Evolutionary conservation across 495 filamentous ascomycete genomes (phyloP), one percentile per base, ranked within the genome.

Genomic region (Lophiotrema nucula): DNA sequence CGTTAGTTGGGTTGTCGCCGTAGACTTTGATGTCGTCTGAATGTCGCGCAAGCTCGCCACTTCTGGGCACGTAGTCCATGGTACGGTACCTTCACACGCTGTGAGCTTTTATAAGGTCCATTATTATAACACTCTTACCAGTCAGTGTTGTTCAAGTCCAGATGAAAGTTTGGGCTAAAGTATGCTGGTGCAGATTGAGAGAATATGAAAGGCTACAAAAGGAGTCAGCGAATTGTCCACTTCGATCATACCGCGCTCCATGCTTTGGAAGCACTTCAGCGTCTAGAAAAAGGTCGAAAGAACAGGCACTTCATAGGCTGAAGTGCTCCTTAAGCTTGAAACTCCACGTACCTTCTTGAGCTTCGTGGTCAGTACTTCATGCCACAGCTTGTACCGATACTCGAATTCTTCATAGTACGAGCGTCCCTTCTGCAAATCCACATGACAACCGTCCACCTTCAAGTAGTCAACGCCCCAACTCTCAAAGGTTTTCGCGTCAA

Each of bases 381-480:
- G 72, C 74, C 73, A 76, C 28, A 62, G 31, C 3, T 54, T 47
- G 47, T 76, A 77, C 3, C 69, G 65, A 11, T 58, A 38, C 3
- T 68, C 49, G 47, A 75, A 74, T 57, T 73, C 69, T 21, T 72
- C 67, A 44, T 61, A 61, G 18, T 61, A 43, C 3, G 42, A 28
- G 5, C 58, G 50, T 5, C 58, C 58, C 4, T 61, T 54, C 15
- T 70, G 57, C 0, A 70, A 59, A 27, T 64, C 67, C 21, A 75
- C 59, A 53, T 75, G 70, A 38, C 75, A 76, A 2, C 70, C 74
- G 26, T 77, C 73, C 1, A 75, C 56, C 47, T 77, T 76, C 24
- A 77, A 60, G 43, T 76, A 75, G 47, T 76, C 73, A 38, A 77
- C 69, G 2, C 74, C 73, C 74, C 74, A 76, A 21, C 45, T 64